Evolutionary conservation across 2,329 filamentous ascomycete genomes (phyloP).

Genomic region (Talaromyces verruculosus): DNA sequence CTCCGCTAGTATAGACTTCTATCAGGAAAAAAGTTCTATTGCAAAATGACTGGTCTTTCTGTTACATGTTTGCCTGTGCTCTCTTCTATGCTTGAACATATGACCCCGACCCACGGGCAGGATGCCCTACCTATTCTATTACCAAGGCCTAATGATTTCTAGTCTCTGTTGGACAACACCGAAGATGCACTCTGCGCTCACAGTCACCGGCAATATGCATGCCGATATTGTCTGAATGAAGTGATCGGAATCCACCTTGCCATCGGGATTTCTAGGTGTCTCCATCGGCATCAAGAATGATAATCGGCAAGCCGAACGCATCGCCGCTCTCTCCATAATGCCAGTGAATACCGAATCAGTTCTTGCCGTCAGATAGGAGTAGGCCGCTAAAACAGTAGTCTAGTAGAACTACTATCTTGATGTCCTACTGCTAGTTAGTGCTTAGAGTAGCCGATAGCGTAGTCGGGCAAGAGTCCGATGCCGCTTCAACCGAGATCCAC

Average conservation of each 20-base stretch:
- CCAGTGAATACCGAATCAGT: not conserved
- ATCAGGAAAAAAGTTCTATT: too few relatives aligned
- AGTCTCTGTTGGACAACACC: not conserved
- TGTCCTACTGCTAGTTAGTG: not conserved
- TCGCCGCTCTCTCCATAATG: not conserved
- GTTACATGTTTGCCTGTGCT: not conserved
- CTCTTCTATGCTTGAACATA: not conserved
- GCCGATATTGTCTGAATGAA: not conserved
- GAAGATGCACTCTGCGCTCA: not conserved
- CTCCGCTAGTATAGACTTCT: too few relatives aligned
- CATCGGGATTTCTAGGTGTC: not conserved
- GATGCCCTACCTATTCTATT: not conserved
- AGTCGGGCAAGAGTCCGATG: slow-evolving; percentile 1
- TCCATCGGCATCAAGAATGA: not conserved
- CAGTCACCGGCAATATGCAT: not conserved
- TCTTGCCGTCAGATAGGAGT: not conserved
- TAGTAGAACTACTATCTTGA: not conserved
- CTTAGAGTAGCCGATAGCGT: not conserved
- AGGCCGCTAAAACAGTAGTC: not conserved
- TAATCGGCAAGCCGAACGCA: not conserved
- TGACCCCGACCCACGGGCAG: not conserved
- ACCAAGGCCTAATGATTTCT: not conserved
- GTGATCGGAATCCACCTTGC: not conserved
- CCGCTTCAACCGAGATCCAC: slow-evolving; percentile 3
- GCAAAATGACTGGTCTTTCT: not conserved